Conservation (phyloP, 441 rosid species). For the Adansonia rubrostipa region DNA sequence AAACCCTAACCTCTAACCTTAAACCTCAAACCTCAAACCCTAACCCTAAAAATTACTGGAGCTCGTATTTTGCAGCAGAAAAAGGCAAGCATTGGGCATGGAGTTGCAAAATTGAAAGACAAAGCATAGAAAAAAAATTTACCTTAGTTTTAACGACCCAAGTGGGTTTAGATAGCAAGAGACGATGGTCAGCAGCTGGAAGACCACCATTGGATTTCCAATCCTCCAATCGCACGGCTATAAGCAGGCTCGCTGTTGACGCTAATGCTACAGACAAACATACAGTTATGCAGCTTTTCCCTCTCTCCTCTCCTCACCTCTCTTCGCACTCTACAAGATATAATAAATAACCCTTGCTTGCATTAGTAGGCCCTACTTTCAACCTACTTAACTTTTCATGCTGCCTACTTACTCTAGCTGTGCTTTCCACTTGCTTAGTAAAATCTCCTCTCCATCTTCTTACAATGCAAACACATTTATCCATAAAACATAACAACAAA, state of each 20-base stretch:
- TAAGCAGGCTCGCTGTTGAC: not conserved
- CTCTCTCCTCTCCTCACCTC: not conserved
- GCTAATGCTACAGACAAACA: not conserved
- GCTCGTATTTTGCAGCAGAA: not conserved
- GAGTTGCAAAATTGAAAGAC: not conserved
- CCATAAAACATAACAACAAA: too few relatives aligned
- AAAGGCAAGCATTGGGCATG: not conserved
- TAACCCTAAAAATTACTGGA: not conserved
- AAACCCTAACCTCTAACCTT: too few relatives aligned
- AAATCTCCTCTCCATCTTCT: too few relatives aligned
- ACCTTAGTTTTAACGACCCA: slow-evolving; percentile 61
- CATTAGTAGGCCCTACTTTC: too few relatives aligned
- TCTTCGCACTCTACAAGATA: too few relatives aligned
- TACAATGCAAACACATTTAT: too few relatives aligned
- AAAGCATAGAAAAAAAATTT: not conserved
- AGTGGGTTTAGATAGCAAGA: slow-evolving; percentile 47
- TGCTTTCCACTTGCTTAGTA: too few relatives aligned
- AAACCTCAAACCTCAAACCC: not conserved
- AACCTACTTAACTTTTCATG: too few relatives aligned
- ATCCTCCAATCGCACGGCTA: slow-evolving; percentile 25
- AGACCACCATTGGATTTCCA: slow-evolving; percentile 20
- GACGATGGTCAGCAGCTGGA: slow-evolving; percentile 21
- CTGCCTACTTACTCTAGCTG: too few relatives aligned
- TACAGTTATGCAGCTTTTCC: not conserved
- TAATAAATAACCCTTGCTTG: too few relatives aligned